These are phyloP conservation scores for Mycena sp. DNA, from an alignment of 1,284 basidiomycete species.

Conservation along the genomic window DNA sequence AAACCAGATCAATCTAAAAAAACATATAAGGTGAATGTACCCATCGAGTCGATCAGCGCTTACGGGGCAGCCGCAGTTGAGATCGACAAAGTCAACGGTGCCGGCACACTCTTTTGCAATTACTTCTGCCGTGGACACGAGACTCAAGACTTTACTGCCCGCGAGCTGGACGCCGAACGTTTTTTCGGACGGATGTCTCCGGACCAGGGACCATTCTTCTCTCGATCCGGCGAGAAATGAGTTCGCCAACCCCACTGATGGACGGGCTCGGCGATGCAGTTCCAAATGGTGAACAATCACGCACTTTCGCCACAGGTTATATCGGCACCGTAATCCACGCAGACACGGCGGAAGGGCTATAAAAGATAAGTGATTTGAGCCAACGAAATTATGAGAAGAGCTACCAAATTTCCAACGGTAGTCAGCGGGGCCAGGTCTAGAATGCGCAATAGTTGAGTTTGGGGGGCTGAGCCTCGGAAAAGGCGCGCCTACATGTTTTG, in stretches of 20 bases:
- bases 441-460: constrained; percentile 13
- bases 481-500: constrained; percentile 75
- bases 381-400: constrained; percentile 36
- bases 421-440: constrained; percentile 93
- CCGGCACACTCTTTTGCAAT: constrained; percentile 74
- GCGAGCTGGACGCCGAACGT: constrained; percentile 94
- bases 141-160: constrained; percentile 78
- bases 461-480: background rate
- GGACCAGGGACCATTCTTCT: constrained; percentile 91
- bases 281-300: constrained; percentile 26
- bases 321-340: constrained; percentile 88
- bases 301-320: constrained; percentile 96
- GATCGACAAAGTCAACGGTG: constrained; percentile 88
- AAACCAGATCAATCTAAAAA: constrained; percentile 87
- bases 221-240: constrained; percentile 86
- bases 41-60: too few relatives aligned
- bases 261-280: background rate
- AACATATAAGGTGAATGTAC: background rate
- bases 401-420: constrained; percentile 92
- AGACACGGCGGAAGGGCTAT: constrained; percentile 93
- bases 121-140: constrained; percentile 88
- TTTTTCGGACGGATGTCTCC: constrained; percentile 87
- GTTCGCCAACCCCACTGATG: constrained; percentile 80
- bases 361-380: background rate
- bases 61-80: constrained; percentile 93